Percentiles rank a stretch among this genome's conserved stretches.
Evolutionary conservation across 2,329 filamentous ascomycete species (phyloP).

Genomic region (Pseudogymnoascus sp.): DNA sequence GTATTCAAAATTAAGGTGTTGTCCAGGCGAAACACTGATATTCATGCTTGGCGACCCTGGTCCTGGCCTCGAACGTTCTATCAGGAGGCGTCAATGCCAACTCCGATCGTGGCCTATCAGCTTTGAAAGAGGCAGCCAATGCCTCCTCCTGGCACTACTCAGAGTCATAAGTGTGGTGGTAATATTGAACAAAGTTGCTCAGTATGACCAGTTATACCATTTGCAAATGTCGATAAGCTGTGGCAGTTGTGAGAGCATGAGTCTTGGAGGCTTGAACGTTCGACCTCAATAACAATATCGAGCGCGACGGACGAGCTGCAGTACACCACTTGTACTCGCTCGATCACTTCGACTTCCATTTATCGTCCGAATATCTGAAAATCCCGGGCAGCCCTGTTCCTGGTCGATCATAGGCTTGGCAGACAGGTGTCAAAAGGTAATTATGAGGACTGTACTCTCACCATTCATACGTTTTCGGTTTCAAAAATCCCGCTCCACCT

Average conservation of each 20-base stretch:
- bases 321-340: neutral
- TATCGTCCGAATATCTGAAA: neutral
- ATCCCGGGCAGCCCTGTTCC: neutral
- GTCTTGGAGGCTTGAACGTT: neutral
- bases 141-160: neutral
- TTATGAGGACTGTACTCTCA: slow-evolving; percentile 1
- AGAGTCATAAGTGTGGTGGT: neutral
- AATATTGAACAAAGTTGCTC: too few species aligned
- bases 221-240: neutral
- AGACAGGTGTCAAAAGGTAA: neutral
- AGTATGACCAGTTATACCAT: neutral
- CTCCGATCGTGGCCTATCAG: neutral
- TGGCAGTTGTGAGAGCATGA: neutral
- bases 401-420: slow-evolving; percentile 1
- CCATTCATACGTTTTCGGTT: neutral
- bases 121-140: neutral
- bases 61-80: neutral
- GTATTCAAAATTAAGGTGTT: neutral
- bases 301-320: neutral
- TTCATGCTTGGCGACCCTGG: slow-evolving; percentile 3
- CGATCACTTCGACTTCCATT: neutral
- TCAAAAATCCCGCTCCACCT: neutral
- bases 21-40: neutral
- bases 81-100: neutral
- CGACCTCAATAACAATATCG: neutral